Conservation (phyloP, 2,329 filamentous ascomycete species). For the Diaporthe batatas region DNA sequence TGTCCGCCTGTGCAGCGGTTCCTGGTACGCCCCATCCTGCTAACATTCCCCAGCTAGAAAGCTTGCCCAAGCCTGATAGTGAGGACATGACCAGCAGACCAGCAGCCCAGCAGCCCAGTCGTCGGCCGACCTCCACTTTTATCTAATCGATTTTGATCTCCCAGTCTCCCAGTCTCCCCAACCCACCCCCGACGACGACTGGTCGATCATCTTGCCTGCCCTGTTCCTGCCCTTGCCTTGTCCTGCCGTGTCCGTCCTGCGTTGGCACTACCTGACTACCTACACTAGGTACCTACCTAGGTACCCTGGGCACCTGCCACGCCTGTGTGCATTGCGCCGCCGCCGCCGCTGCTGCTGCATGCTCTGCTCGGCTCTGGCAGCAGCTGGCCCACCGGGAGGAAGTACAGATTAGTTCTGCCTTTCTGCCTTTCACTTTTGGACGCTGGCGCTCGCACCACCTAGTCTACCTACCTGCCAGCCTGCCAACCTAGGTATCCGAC, state of each 20-base stretch:
- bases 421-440: background rate
- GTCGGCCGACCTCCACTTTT: slow-evolving; percentile 12
- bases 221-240: slow-evolving; percentile 29
- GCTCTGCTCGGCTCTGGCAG: background rate
- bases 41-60: background rate
- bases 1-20: background rate
- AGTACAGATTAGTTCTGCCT: background rate
- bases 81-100: slow-evolving; percentile 4
- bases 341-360: background rate
- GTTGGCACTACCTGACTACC: background rate
- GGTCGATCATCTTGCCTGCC: slow-evolving; percentile 25
- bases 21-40: too few species aligned
- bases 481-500: too few species aligned
- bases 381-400: background rate
- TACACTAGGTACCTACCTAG: too few species aligned
- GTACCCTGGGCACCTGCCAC: background rate
- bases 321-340: slow-evolving; percentile 12
- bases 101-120: background rate
- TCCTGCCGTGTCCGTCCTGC: slow-evolving; percentile 5
- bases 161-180: background rate
- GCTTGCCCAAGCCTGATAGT: background rate
- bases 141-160: slow-evolving; percentile 34
- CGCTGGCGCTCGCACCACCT: slow-evolving; percentile 14
- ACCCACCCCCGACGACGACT: slow-evolving; percentile 19
- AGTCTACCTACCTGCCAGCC: background rate